Evolutionary conservation across 768 basidiomycete species (phyloP).

Genomic region (Hericium alpestre): DNA sequence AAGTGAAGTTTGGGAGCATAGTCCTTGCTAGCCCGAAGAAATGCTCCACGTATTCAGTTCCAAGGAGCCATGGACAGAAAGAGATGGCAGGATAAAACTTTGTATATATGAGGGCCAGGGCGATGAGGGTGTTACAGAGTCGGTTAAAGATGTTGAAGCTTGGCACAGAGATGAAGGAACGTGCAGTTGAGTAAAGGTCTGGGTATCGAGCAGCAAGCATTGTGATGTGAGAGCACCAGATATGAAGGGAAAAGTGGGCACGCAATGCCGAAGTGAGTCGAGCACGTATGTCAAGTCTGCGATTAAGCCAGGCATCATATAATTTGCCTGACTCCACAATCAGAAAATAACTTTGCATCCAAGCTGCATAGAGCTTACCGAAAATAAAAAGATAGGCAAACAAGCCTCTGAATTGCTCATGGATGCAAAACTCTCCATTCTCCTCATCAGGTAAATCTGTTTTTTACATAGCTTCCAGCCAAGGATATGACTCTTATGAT

Average conservation of each 20-base stretch:
- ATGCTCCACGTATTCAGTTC: conserved; percentile 19
- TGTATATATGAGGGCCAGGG: conserved; percentile 13
- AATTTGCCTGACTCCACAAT: too few relatives aligned
- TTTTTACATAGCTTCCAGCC: too few relatives aligned
- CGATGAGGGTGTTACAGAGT: conserved; percentile 17
- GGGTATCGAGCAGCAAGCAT: conserved; percentile 10
- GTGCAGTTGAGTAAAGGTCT: conserved; percentile 14
- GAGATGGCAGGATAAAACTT: conserved; percentile 14
- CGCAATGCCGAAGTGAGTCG: neutral
- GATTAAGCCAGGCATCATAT: too few relatives aligned
- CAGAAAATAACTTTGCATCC: too few relatives aligned
- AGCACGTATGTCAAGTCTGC: too few relatives aligned
- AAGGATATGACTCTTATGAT: too few relatives aligned
- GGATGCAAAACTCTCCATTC: too few relatives aligned
- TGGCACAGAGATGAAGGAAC: conserved; percentile 17
- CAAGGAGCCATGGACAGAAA: conserved; percentile 17
- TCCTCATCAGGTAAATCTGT: too few relatives aligned
- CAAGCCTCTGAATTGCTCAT: too few relatives aligned
- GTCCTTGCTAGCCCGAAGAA: neutral
- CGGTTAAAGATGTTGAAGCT: conserved; percentile 22
- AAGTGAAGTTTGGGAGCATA: conserved; percentile 21
- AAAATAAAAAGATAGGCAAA: too few relatives aligned
- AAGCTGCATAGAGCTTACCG: too few relatives aligned
- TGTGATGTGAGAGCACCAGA: conserved; percentile 12
- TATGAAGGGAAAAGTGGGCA: conserved; percentile 17